phyloP scores from a whole-genome alignment of 768 basidiomycete species.

The Naematelia aurantialba region DNA sequence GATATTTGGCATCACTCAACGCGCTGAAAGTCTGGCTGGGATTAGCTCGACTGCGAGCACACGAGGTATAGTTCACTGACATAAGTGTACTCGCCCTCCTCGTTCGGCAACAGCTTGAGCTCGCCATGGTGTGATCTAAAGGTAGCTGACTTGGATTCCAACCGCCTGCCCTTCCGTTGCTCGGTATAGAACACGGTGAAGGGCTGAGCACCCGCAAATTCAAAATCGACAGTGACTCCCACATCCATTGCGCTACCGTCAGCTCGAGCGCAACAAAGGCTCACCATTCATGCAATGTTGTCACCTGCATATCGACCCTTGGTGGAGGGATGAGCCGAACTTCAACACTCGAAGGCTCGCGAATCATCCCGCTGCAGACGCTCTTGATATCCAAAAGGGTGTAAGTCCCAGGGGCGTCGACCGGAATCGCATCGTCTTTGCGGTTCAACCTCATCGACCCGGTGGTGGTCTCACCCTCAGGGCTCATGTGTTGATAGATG shows the following conservation, averaged over 20 bases:
- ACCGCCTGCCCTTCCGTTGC: slow-evolving; percentile 58
- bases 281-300: slow-evolving; percentile 85
- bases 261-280: slow-evolving; percentile 21
- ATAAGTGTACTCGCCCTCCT: slow-evolving; percentile 84
- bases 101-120: slow-evolving; percentile 77
- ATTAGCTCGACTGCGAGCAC: slow-evolving; percentile 3
- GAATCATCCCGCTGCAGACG: slow-evolving; percentile 73
- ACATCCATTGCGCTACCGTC: slow-evolving; percentile 59
- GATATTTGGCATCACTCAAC: slow-evolving; percentile 80
- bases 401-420: slow-evolving; percentile 71
- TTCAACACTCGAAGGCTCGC: slow-evolving; percentile 74
- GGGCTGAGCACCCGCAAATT: slow-evolving; percentile 82
- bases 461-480: slow-evolving; percentile 60
- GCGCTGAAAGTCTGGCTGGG: slow-evolving; percentile 57
- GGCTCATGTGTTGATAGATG: slow-evolving; percentile 25
- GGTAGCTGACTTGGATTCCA: slow-evolving; percentile 55
- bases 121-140: slow-evolving; percentile 67
- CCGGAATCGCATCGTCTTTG: slow-evolving; percentile 23
- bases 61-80: slow-evolving; percentile 37
- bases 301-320: slow-evolving; percentile 80
- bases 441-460: slow-evolving; percentile 60
- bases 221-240: slow-evolving; percentile 79
- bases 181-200: slow-evolving; percentile 77
- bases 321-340: slow-evolving; percentile 63
- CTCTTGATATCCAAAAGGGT: slow-evolving; percentile 67